Percentiles rank a stretch among this genome's conserved stretches.
Evolutionary conservation across 2,329 filamentous ascomycete species (phyloP).

Genomic region (Aspergillus intermedius): DNA sequence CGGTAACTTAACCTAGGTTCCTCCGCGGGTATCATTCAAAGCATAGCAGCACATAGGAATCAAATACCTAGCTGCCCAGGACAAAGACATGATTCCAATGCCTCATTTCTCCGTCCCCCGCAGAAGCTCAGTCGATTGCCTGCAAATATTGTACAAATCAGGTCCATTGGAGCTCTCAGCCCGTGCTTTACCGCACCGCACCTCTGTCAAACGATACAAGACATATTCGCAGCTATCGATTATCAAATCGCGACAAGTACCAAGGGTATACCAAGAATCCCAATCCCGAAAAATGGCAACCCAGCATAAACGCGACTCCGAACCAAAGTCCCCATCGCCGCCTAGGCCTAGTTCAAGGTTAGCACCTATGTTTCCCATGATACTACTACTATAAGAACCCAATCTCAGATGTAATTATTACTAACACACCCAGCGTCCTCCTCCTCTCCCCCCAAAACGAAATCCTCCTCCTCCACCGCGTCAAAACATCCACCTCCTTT

Average conservation of each 20-base stretch:
- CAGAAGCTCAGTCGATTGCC: not conserved
- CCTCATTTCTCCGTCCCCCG: too few species aligned
- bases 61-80: too few species aligned
- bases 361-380: constrained; percentile 1
- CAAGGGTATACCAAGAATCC: not conserved
- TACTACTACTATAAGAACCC: too few species aligned
- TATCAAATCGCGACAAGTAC: too few species aligned
- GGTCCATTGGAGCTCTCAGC: not conserved
- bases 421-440: constrained; percentile 56
- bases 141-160: not conserved
- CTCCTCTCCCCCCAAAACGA: constrained; percentile 81
- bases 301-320: constrained; percentile 16
- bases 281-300: constrained; percentile 16
- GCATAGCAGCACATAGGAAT: too few species aligned
- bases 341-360: constrained; percentile 62
- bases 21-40: too few species aligned
- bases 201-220: not conserved
- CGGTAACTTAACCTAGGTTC: too few species aligned
- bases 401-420: not conserved
- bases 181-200: not conserved
- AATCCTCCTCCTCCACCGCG: constrained; percentile 79
- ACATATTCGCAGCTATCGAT: too few species aligned
- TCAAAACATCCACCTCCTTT: constrained; percentile 75
- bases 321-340: constrained; percentile 33
- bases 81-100: not conserved